A percentile compares a stretch with the other conserved stretches of the same genome.
Conservation (phyloP, 1,284 basidiomycete genomes). For the Agroathelia rolfsii region DNA sequence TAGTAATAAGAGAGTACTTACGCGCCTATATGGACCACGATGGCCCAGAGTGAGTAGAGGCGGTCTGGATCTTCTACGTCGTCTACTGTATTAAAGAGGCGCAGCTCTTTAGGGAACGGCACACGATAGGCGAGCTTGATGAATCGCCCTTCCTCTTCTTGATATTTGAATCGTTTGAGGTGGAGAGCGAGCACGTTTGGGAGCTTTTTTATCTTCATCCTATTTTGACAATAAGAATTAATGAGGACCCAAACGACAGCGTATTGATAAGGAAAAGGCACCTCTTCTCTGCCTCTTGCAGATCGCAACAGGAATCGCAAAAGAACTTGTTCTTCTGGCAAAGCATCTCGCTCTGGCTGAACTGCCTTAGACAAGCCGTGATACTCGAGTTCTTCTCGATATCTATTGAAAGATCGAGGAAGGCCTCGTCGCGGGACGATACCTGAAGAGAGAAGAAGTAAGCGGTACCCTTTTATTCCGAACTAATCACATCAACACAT, state of each 20-base stretch:
- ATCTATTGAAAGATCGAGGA: slow-evolving; percentile 95
- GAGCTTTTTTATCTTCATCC: slow-evolving; percentile 96
- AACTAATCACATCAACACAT: slow-evolving; percentile 17
- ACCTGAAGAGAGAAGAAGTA: slow-evolving; percentile 37
- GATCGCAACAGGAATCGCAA: slow-evolving; percentile 91
- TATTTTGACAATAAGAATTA: slow-evolving; percentile 22
- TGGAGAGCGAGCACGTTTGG: slow-evolving; percentile 93
- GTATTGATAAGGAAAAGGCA: slow-evolving; percentile 25
- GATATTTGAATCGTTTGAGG: slow-evolving; percentile 96
- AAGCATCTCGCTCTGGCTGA: slow-evolving; percentile 96
- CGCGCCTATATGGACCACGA: slow-evolving; percentile 97
- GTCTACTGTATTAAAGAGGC: slow-evolving; percentile 95
- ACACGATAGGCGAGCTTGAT: slow-evolving; percentile 95
- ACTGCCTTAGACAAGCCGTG: slow-evolving; percentile 90
- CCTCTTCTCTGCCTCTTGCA: slow-evolving; percentile 98
- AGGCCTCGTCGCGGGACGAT: slow-evolving; percentile 93
- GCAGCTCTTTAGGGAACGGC: slow-evolving; percentile 88
- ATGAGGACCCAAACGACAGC: slow-evolving; percentile 4
- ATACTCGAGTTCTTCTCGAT: slow-evolving; percentile 96
- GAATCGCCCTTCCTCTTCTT: slow-evolving; percentile 80
- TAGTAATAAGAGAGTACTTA: slow-evolving; percentile 32
- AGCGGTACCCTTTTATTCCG: no score
- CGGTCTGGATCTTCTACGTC: slow-evolving; percentile 83
- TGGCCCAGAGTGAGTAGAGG: slow-evolving; percentile 89
- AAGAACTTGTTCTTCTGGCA: slow-evolving; percentile 98